Percentiles rank a stretch among this genome's conserved stretches.
phyloP scores from a whole-genome alignment of 768 basidiomycete genomes.

The Cytidiella melzeri region DNA sequence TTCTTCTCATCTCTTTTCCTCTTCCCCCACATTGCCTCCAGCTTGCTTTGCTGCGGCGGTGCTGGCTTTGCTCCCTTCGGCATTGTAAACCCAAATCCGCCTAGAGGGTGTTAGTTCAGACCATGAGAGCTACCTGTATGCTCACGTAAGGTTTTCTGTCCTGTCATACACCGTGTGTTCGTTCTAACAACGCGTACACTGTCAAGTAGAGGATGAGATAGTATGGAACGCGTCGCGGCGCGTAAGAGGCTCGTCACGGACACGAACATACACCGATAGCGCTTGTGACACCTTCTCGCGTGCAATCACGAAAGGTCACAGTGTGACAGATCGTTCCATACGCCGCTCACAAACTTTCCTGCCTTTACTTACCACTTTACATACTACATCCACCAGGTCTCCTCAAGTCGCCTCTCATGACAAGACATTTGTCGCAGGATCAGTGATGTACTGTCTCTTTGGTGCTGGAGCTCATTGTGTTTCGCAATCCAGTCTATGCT shows the following conservation, averaged over 20 bases:
- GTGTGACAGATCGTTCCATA: not conserved
- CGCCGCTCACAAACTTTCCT: no score
- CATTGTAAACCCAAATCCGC: constrained; percentile 76
- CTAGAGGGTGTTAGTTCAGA: constrained; percentile 28
- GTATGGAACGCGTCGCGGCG: constrained; percentile 16
- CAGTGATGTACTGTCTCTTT: no score
- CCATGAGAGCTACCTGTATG: not conserved
- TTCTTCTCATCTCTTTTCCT: constrained; percentile 25
- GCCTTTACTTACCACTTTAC: no score
- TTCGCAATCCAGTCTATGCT: no score
- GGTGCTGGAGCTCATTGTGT: no score
- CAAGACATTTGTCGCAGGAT: no score
- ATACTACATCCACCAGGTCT: no score
- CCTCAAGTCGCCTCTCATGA: no score
- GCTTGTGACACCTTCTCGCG: constrained; percentile 3
- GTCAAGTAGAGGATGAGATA: constrained; percentile 7
- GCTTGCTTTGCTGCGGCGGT: constrained; percentile 72
- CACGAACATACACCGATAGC: constrained; percentile 16
- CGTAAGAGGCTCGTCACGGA: constrained; percentile 22
- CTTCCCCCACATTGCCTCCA: constrained; percentile 71
- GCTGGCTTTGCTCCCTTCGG: constrained; percentile 57
- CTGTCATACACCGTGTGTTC: constrained; percentile 39
- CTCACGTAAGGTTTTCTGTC: constrained; percentile 69
- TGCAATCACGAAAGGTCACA: constrained; percentile 1
- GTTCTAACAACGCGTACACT: constrained; percentile 6